Base-by-base conservation (phyloP, 2,329 filamentous ascomycete species). In the Ceratocystis huliohia region DNA sequence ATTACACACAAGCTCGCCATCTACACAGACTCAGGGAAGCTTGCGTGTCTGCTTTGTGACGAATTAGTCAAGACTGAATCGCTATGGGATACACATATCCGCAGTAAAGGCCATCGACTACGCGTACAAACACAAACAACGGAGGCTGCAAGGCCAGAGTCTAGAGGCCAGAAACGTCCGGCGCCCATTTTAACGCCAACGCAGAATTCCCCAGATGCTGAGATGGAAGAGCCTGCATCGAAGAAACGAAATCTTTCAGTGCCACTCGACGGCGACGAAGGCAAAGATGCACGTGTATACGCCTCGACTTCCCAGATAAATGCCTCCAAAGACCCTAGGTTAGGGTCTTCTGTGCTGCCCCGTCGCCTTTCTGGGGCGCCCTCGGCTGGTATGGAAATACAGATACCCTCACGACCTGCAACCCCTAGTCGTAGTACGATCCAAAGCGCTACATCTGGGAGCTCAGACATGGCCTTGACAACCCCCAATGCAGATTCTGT, bases 1-100 rank as follows among this genome's bases (percentile, higher is more conserved):
- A 85, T 92, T 71, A 81, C 85, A 64, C 86, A 90, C 71, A 84
- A 87, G 3, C 79, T 87, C 71, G 86, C 87, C 53, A 78, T 81
- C 65, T 90, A 91, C 76, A 84, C 86, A 4, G 81, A 84, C 69
- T 79, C 83, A 15, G 87, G 87, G 68, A 86, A 84, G 71, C 81
- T 91, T 0, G 76, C 84, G 33, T 91, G 88, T 76, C 82, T 80
- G 68, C 75, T 87, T 28, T 91, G 88, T 72, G 83, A 82, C 72
- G 79, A 85, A 62, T 77, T 80, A 46, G 74, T 90, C 72, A 88
- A 87, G 74, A 80, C 82, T 57, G 87, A 90, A 70, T 76, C 81
- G 1, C 77, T 87, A 41, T 91, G 88, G 88, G 82, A 88, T 22
- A 76, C 78, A 13, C 88, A 91, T 72, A 69, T 84, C 46, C 77